Evolutionary conservation across 371 early-diverging fungal genomes (phyloP), one percentile per base, ranked within the genome.

Genomic region (Ordospora pajunii): DNA sequence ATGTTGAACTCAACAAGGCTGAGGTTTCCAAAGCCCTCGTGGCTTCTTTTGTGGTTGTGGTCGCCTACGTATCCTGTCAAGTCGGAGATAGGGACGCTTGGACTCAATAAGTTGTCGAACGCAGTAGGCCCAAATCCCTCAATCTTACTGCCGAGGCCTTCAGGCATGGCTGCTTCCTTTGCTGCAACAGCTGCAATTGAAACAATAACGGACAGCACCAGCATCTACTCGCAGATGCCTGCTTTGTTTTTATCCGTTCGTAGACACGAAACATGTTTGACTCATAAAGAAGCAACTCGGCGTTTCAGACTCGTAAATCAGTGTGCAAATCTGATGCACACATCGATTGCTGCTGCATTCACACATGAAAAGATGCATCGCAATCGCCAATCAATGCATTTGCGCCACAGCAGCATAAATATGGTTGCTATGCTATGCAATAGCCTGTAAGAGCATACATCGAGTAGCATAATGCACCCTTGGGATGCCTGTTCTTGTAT

Each of bases 401-500:
- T 32, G 32, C 1, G 2, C 5, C 1, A 27, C 2, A 32, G 19
- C 63, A 63, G 21, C 25, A 63, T 63, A 63, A 22, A 1, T 32
- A 63, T 11, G 7, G 2, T 2, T 14, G 1, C 21, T 2, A 49
- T 49, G 21, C 21, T 49, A 17, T 49, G 37, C 14, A 11, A 25
- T n/a, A 25, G 43, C 43, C n/a, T 14, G 8, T 63, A 63, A 63
- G 21, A 63, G 43, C 5, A 63, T 17, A 63, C 42, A 63, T n/a
- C 63, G 37, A 40, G 32, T 25, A 40, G 32, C 43, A 11, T 11
- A 40, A 12, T 23, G 43, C 23, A 63, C 32, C 70, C 51, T 52
- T 21, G 14, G 50, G 0, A 78, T 78, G 78, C 78, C 78, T 45
- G 74, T 78, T 19, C n/a, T 73, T 65, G 27, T 78, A 2, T 51